Evolutionary conservation across 2,329 filamentous ascomycete species (phyloP).

Genomic region (Cladobotryum protrusum): DNA sequence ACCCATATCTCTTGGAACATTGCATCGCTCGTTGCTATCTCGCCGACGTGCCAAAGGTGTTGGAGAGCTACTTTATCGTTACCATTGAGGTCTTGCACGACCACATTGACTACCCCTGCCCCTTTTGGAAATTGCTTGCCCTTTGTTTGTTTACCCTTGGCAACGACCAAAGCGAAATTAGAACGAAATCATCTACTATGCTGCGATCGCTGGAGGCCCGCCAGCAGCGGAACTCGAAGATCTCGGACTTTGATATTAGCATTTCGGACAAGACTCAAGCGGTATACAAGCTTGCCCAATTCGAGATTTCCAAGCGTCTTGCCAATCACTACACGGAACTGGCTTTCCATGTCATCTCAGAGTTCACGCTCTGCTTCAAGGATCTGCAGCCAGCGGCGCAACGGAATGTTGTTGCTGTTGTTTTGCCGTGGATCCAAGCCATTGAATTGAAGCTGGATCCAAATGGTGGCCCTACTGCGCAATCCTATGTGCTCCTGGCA

Average conservation of each 20-base stretch:
- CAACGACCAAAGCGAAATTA: slow-evolving; percentile 81
- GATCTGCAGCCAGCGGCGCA: slow-evolving; percentile 76
- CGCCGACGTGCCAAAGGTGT: slow-evolving; percentile 70
- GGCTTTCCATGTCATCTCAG: slow-evolving; percentile 91
- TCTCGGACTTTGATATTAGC: slow-evolving; percentile 96
- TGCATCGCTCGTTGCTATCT: slow-evolving; percentile 89
- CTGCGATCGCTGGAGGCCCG: slow-evolving; percentile 77
- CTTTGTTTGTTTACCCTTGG: slow-evolving; percentile 88
- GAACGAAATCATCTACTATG: slow-evolving; percentile 79
- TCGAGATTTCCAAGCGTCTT: slow-evolving; percentile 87
- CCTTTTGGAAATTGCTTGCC: slow-evolving; percentile 86
- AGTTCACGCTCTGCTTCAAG: slow-evolving; percentile 91
- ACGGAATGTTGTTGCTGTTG: slow-evolving; percentile 87
- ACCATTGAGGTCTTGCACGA: slow-evolving; percentile 82
- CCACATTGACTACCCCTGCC: slow-evolving; percentile 71
- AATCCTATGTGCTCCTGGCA: slow-evolving; percentile 89
- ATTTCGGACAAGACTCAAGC: slow-evolving; percentile 98
- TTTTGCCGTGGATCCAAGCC: slow-evolving; percentile 92
- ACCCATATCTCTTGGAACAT: slow-evolving; percentile 77
- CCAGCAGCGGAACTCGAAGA: slow-evolving; percentile 72
- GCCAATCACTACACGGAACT: slow-evolving; percentile 83
- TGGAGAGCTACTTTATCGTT: slow-evolving; percentile 94
- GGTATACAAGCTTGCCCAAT: slow-evolving; percentile 95
- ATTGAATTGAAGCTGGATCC: slow-evolving; percentile 90
- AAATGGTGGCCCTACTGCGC: slow-evolving; percentile 81